phyloP scores from a whole-genome alignment of 2,329 filamentous ascomycete genomes.

The Coniochaeta sp. region DNA sequence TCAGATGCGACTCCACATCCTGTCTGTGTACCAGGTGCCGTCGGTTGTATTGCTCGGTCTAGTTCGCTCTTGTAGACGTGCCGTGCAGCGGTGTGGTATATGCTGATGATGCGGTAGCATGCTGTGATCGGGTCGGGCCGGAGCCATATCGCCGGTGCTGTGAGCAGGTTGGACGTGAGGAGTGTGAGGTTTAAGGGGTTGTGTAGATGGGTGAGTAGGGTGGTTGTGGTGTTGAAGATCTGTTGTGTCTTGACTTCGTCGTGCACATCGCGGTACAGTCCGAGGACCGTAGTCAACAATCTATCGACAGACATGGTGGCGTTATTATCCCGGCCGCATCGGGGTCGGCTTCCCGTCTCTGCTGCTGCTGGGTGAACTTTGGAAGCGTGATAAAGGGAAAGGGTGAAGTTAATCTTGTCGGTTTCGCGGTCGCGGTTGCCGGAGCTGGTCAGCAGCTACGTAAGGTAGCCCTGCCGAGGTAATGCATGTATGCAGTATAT shows the following conservation, averaged over 20 bases:
- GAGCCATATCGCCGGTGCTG: slow-evolving; percentile 65
- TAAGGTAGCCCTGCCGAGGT: slow-evolving; percentile 10
- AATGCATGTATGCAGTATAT: slow-evolving; percentile 12
- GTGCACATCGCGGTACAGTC: slow-evolving; percentile 48
- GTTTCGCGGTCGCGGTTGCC: not conserved
- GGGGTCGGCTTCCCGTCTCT: not conserved
- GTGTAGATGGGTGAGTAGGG: slow-evolving; percentile 61
- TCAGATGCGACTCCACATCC: slow-evolving; percentile 40
- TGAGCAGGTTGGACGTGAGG: slow-evolving; percentile 64
- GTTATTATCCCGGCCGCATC: not conserved
- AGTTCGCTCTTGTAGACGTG: slow-evolving; percentile 44
- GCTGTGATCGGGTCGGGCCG: slow-evolving; percentile 45
- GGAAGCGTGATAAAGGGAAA: not conserved
- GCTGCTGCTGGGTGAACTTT: not conserved
- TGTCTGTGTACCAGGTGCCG: slow-evolving; percentile 14
- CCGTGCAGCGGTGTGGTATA: slow-evolving; percentile 62
- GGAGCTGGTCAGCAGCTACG: not conserved
- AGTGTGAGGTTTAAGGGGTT: slow-evolving; percentile 71
- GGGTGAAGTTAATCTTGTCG: not conserved
- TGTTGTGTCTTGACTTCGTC: slow-evolving; percentile 44
- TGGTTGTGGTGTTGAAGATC: slow-evolving; percentile 58
- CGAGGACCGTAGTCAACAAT: slow-evolving; percentile 59
- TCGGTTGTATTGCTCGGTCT: slow-evolving; percentile 36
- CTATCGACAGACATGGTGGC: slow-evolving; percentile 57
- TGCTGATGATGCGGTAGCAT: slow-evolving; percentile 59